Evolutionary conservation across 257 asterid genomes (phyloP).

Genomic region (Lycium barbarum): DNA sequence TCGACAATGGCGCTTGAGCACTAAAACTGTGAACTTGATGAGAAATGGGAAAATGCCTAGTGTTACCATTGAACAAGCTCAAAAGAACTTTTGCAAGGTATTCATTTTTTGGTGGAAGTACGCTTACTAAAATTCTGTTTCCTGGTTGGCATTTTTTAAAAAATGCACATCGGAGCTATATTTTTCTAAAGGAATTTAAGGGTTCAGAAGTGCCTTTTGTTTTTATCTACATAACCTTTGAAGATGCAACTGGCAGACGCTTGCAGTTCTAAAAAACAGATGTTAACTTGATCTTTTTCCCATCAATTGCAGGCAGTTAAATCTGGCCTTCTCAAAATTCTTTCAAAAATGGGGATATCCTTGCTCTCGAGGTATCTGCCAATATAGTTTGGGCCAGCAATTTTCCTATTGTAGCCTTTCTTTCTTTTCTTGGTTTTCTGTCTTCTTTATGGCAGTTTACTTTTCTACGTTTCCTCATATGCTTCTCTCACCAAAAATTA

Average conservation of each 20-base stretch:
- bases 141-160: conserved; percentile 8
- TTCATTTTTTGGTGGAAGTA: conserved; percentile 18
- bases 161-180: background rate
- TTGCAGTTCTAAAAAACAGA: background rate
- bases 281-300: conserved; percentile 19
- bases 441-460: conserved; percentile 28
- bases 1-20: conserved; percentile 99
- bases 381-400: conserved; percentile 4
- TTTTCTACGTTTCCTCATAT: conserved; percentile 29
- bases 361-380: conserved; percentile 84
- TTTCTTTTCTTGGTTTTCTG: conserved; percentile 28
- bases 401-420: conserved; percentile 25
- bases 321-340: conserved; percentile 91
- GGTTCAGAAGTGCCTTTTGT: conserved; percentile 23
- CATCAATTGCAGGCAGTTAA: conserved; percentile 71
- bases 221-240: conserved; percentile 9
- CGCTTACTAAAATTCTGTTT: conserved; percentile 20
- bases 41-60: conserved; percentile 99
- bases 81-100: conserved; percentile 95
- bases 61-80: conserved; percentile 96
- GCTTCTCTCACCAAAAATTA: conserved; percentile 39
- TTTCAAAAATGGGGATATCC: conserved; percentile 99
- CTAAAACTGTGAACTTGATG: conserved; percentile 95
- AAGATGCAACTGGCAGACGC: conserved; percentile 19
- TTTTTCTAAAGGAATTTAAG: conserved; percentile 16